phyloP scores from a whole-genome alignment of 768 basidiomycete genomes.

The Omphalotus guepiniiformis region DNA sequence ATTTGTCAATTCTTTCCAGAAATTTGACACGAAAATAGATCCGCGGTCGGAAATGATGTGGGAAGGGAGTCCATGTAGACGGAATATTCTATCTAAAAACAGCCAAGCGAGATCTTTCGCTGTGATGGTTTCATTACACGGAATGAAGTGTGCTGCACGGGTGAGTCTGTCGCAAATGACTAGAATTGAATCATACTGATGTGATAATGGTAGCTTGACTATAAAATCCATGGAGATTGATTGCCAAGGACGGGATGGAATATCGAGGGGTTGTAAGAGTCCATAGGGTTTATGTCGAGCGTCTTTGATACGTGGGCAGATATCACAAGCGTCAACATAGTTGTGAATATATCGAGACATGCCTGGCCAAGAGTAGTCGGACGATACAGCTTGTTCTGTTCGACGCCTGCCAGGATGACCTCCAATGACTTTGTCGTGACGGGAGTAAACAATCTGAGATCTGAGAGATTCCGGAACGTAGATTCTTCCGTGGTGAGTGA shows the following conservation, averaged over 20 bases:
- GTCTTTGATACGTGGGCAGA: conserved; percentile 29
- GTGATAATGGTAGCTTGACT: conserved; percentile 33
- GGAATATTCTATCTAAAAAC: conserved; percentile 32
- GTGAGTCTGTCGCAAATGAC: conserved; percentile 37
- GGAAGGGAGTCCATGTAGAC: conserved; percentile 30
- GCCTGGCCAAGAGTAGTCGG: conserved; percentile 39
- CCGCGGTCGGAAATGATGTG: conserved; percentile 31
- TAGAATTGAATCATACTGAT: conserved; percentile 32
- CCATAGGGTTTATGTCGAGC: conserved; percentile 33
- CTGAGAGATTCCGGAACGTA: conserved; percentile 29
- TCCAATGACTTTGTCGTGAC: conserved; percentile 32
- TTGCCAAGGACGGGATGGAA: conserved; percentile 32
- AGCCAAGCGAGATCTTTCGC: conserved; percentile 28
- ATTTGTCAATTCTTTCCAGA: conserved; percentile 17
- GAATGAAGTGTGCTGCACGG: conserved; percentile 39
- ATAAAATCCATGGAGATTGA: conserved; percentile 40
- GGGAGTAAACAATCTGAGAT: conserved; percentile 22
- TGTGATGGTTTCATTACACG: conserved; percentile 22
- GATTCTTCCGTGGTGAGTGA: conserved; percentile 22
- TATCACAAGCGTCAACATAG: conserved; percentile 31
- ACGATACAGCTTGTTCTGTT: conserved; percentile 26
- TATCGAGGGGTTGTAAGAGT: conserved; percentile 29
- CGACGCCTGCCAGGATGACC: conserved; percentile 37
- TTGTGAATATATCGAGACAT: conserved; percentile 11
- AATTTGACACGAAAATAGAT: conserved; percentile 28